Evolutionary conservation across 345 rosid species (phyloP).

Genomic region (Anastatica hierochuntica): DNA sequence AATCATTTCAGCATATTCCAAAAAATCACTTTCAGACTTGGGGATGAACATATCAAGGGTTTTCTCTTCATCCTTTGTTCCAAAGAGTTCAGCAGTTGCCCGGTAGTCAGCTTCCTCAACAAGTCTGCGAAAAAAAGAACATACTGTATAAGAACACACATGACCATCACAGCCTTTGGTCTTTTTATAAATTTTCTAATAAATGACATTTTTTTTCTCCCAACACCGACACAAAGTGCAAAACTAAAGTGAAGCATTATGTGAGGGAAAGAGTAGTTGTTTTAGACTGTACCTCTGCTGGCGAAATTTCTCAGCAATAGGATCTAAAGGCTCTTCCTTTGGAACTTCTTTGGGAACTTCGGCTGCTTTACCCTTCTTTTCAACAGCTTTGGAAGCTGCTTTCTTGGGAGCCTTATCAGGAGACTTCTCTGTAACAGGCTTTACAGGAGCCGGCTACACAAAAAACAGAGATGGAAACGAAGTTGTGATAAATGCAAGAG

Average conservation of each 20-base stretch:
- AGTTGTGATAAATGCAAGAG: no score
- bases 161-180: neutral
- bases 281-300: constrained; percentile 67
- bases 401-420: constrained; percentile 43
- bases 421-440: constrained; percentile 37
- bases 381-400: constrained; percentile 36
- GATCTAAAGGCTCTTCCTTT: constrained; percentile 47
- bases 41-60: constrained; percentile 69
- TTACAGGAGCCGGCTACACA: constrained; percentile 33
- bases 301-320: constrained; percentile 62
- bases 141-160: neutral
- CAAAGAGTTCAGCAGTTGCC: constrained; percentile 65
- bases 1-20: constrained; percentile 85
- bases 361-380: constrained; percentile 45
- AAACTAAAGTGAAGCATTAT: no score
- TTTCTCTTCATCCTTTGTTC: constrained; percentile 47
- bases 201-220: no score
- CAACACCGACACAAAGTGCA: no score
- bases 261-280: no score
- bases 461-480: neutral
- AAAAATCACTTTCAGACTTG: constrained; percentile 82
- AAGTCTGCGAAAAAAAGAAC: constrained; percentile 37
- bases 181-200: neutral
- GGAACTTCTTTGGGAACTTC: constrained; percentile 13
- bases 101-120: constrained; percentile 90